phyloP scores from a whole-genome alignment of 257 asterid species.

The Buddleja alternifolia region DNA sequence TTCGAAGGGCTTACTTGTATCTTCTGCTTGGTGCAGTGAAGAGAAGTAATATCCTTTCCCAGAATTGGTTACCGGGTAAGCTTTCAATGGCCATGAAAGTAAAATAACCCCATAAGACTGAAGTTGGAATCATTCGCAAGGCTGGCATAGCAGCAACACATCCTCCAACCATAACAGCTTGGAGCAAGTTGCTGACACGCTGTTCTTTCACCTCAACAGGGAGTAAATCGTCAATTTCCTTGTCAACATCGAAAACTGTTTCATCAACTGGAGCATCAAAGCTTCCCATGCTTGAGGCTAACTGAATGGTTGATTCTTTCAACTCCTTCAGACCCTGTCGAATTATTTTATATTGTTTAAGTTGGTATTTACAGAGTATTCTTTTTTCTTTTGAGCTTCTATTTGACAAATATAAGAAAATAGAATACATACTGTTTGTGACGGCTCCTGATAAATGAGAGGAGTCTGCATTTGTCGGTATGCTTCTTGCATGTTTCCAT shows the following conservation, averaged over 20 bases:
- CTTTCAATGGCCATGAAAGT: conserved; percentile 96
- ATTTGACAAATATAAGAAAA: neutral
- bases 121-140: conserved; percentile 87
- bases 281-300: conserved; percentile 84
- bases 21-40: conserved; percentile 86
- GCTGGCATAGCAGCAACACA: conserved; percentile 91
- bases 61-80: conserved; percentile 85
- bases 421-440: conserved; percentile 53
- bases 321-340: conserved; percentile 84
- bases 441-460: conserved; percentile 67
- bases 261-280: conserved; percentile 78
- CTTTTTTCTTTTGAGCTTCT: too few species aligned
- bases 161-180: conserved; percentile 75
- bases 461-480: conserved; percentile 92
- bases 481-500: conserved; percentile 90
- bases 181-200: conserved; percentile 84
- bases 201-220: conserved; percentile 94
- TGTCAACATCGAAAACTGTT: conserved; percentile 74
- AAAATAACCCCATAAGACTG: conserved; percentile 93
- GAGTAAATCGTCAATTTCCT: conserved; percentile 78
- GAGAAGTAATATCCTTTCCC: conserved; percentile 80
- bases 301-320: conserved; percentile 73
- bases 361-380: too few species aligned
- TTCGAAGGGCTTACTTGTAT: conserved; percentile 55
- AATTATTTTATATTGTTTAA: neutral